Evolutionary conservation across 2,329 filamentous ascomycete species (phyloP), one percentile per base, ranked within the genome.

Genomic region (Diaporthe amygdali): DNA sequence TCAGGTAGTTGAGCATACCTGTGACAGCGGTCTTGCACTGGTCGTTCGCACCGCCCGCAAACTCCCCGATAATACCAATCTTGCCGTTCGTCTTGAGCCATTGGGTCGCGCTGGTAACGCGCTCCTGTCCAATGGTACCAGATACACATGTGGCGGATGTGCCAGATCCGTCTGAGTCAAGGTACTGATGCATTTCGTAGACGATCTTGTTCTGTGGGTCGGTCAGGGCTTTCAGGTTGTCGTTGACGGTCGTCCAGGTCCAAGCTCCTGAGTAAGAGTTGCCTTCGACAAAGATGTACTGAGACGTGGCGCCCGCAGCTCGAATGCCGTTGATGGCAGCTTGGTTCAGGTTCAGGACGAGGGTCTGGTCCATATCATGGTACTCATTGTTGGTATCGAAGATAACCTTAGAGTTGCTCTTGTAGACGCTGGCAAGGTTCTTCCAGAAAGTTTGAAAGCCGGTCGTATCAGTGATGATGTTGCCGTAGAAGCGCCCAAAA

Each of bases 321-420:
- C 89, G 87, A 78, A 91, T 90, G 73, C 84, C 87, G 75, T 89
- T 76, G 75, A 91, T 89, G 72, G 88, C 89, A 20, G 87, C 88
- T 77, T 91, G 89, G 84, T 90, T 91, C 59, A 91, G 85, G 73
- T 85, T 79, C 44, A 87, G 79, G 22, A 90, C 88, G 15, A 90
- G 83, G 2, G 78, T 79, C 78, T 90, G 86, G 72, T 89, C 87
- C 83, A 90, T 88, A 75, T 85, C 84, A 76, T 91, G 83, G 78
- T 88, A 90, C 81, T 91, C 89, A 77, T 91, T 91, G 84, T 90
- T 90, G 68, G 87, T 90, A 78, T 90, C 87, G 73, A 90, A 90
- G 76, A 90, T 85, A 75, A 90, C 88, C 54, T 83, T 82, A 49
- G 80, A 76, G 78, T 91, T 88, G 75, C 77, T 76, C 73, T 82